Evolutionary conservation across 192 early-diverging fungal species (phyloP).

Genomic region (Backusella tarrabulga): DNA sequence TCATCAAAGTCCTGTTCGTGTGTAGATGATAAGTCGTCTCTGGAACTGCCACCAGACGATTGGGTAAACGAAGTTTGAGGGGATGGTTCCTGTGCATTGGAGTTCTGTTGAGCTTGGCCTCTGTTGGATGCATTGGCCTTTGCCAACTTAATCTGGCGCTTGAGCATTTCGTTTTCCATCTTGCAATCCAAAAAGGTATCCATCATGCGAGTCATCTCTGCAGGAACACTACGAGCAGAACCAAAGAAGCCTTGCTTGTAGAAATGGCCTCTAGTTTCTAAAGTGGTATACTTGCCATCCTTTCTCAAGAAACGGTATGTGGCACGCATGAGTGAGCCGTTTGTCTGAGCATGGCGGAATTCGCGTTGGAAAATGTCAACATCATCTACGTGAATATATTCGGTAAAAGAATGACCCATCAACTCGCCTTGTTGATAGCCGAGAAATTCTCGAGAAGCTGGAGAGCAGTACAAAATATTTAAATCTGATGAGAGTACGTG

Average conservation of each 20-base stretch:
- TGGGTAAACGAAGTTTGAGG: background rate
- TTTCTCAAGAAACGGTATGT: constrained; percentile 45
- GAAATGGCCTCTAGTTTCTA: constrained; percentile 43
- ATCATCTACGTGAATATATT: constrained; percentile 48
- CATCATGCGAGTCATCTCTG: constrained; percentile 37
- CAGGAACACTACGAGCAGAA: constrained; percentile 44
- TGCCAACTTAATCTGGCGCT: constrained; percentile 15
- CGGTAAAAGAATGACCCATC: constrained; percentile 37
- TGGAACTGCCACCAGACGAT: background rate
- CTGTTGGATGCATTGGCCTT: constrained; percentile 11
- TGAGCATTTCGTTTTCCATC: constrained; percentile 45
- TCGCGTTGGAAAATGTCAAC: constrained; percentile 42
- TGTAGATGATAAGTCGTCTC: constrained; percentile 4
- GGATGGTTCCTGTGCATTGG: constrained; percentile 5
- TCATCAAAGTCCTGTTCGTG: background rate
- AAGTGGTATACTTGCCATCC: constrained; percentile 42
- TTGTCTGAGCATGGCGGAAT: constrained; percentile 32
- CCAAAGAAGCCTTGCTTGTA: constrained; percentile 37
- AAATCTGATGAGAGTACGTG: constrained; percentile 42
- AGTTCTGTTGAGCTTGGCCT: background rate
- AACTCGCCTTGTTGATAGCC: constrained; percentile 45
- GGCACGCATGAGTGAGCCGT: constrained; percentile 30
- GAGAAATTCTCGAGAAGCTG: constrained; percentile 40
- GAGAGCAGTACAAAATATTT: constrained; percentile 43
- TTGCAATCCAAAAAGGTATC: constrained; percentile 49